Evolutionary conservation across 176 grass and related monocot species (phyloP), one percentile per base, ranked within the genome.

Genomic region (Otatea glauca): DNA sequence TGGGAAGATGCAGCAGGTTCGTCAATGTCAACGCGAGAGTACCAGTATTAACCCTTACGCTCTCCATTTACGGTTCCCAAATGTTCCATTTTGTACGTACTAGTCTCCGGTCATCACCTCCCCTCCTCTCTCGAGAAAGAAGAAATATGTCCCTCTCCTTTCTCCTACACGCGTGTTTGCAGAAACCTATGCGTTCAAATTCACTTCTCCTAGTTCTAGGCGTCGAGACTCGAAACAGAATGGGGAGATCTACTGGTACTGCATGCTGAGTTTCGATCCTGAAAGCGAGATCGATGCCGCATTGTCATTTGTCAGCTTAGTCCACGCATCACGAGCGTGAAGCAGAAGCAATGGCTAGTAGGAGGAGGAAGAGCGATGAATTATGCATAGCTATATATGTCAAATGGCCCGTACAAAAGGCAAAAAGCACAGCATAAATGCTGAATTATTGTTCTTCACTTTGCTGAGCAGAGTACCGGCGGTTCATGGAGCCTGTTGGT

Each of bases 381-480:
- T 55, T 53, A 54, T 54, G 72, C 68, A 42, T 58, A 12, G 48
- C 41, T 34, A 0, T 7, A 63, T 37, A 51, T 61, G 83, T 85
- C 88, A 86, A 79, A 79, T 50, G 81, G 5, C 24, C 59, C 12
- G 88, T 72, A 90, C 83, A 65, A 11, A 67, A 25, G 39, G 21
- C 35, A 11, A 90, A 80, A 85, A 56, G 78, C 45, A 11, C 35
- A 7, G 9, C 77, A 90, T 82, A 78, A 90, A 78, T 90, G 84
- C 66, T 9, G 56, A 62, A 65, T 76, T 68, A 69, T 70, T 82
- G 83, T 9, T 17, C 7, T 10, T 69, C 63, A 12, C 55, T 76
- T 56, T 56, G 87, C 51, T 23, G 37, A 70, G 41, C 66, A 58
- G 50, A 17, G 35, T 50, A 74, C 68, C 72, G 78, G 88, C 81